Evolutionary conservation across 768 basidiomycete genomes (phyloP), one percentile per base, ranked within the genome.

Genomic region (Trametes coccinea): DNA sequence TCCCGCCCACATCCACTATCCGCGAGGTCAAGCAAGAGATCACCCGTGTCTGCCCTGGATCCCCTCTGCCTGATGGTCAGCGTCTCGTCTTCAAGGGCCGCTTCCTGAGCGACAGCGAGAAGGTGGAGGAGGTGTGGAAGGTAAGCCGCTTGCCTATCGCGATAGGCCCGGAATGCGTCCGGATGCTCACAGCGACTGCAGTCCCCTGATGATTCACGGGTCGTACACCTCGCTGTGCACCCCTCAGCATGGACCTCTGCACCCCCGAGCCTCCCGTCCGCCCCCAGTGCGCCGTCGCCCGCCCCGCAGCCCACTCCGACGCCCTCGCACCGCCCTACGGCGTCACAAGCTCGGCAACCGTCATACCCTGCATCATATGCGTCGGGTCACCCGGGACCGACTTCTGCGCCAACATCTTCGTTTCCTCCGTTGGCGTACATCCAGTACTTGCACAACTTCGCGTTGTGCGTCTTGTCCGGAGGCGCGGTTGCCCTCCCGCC

Each of bases 171-270:
- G 44, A 52, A 50, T 39, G 64, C 61, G 55, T 57, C 39, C 60
- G 13, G 66, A 33, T 48, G 16, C 40, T 44, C 27, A 45, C 9
- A 22, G 50, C 44, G 8, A 61, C 40, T 66, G 39, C 68, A 90
- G 89, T 75, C 76, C 46, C 72, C 75, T 43, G 81, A 82, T 57
- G 87, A 87, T 54, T 79, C 83, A 29, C 82, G 81, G 45, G 78
- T 85, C 58, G 77, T 92, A 45, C 91, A 92, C 73, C 78, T 93
- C 22, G 86, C 89, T 13, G 90, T 93, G n/a, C 86, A 88, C 69
- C 87, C 89, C 27, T 88, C 87, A 30, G 87, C 87, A 55, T 93
- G 91, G 91, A 78, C 80, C 43, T 74, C 79, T 27, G 63, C 73
- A 11, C 87, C 88, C 30, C 87, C 84, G 11, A 73, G 72, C 41